Base-by-base conservation (phyloP, 805 yeast genomes). In the Wickerhamomyces xylosicus region DNA sequence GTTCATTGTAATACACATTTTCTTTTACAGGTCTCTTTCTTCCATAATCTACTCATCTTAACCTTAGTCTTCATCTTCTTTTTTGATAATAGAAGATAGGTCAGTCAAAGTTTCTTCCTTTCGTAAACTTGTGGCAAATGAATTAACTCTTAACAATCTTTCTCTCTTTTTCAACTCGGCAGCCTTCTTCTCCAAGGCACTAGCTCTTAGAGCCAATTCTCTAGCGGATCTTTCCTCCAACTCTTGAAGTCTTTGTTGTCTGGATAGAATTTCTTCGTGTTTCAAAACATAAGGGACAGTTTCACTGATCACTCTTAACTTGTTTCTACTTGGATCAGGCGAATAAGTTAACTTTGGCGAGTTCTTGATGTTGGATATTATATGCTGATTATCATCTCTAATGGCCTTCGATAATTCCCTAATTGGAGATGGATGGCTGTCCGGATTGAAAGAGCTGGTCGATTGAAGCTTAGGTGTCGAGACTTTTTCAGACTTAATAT, bases 241-340 rank as follows among this genome's bases (percentile, higher is more conserved):
- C 49, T 83, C 86, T 55, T 83, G 89, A 37, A 84, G 62, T 60
- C 79, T 83, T 41, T 78, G 85, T 53, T 84, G 89, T 57, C 84
- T 78, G 38, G 81, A 79, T 47, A 77, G 61, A 41, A 83, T 71
- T 41, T 81, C 71, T 58, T 84, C 90, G 57, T 83, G 90, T 54
- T 85, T 72, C 45, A 84, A 63, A 27, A 82, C 80, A 49, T 84
- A 84, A n/a, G 94, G 94, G 19, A 84, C 85, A 2, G 92, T 84
- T 53, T 82, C 90, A 33, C 87, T 79, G 40, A 84, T 77, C 53
- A 79, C 83, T 54, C 94, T 69, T 47, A 84, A 63, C 58, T 81
- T 84, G 47, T 69, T 69, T 46, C 85, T 72, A 37, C 71, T 71
- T 33, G 63, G 62, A 28, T 59, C 60, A 11, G 62, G 54, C 1